These are phyloP conservation scores for Xylaria longipes DNA, from an alignment of 495 filamentous ascomycete genomes.

Conservation along the genomic window DNA sequence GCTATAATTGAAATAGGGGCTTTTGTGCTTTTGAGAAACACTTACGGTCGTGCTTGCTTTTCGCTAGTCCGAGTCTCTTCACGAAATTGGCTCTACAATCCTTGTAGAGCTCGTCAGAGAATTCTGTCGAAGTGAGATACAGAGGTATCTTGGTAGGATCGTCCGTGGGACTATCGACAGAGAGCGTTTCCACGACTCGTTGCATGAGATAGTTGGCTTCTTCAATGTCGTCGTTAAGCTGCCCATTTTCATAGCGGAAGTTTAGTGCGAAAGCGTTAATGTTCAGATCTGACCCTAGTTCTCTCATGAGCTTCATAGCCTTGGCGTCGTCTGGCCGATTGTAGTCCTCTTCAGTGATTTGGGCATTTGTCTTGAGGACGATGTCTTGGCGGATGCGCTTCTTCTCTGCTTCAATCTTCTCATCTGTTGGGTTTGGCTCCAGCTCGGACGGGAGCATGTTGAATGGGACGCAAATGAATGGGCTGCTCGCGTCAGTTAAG, in stretches of 20 bases:
- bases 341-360: slow-evolving; percentile 36
- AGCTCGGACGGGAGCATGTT: slow-evolving; percentile 50
- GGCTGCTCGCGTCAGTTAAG: slow-evolving; percentile 36
- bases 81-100: slow-evolving; percentile 46
- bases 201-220: slow-evolving; percentile 58
- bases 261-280: slow-evolving; percentile 58
- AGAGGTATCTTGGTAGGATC: slow-evolving; percentile 47
- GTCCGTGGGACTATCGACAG: slow-evolving; percentile 45
- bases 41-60: slow-evolving; percentile 33
- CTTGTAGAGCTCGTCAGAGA: slow-evolving; percentile 48
- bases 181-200: slow-evolving; percentile 49
- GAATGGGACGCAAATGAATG: slow-evolving; percentile 52
- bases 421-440: slow-evolving; percentile 30
- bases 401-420: slow-evolving; percentile 43
- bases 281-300: slow-evolving; percentile 53
- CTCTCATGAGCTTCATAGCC: slow-evolving; percentile 44
- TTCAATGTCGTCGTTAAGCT: slow-evolving; percentile 53
- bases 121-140: slow-evolving; percentile 53
- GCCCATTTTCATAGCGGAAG: slow-evolving; percentile 46
- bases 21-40: neutral
- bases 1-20: neutral
- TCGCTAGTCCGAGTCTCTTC: slow-evolving; percentile 43
- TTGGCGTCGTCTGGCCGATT: slow-evolving; percentile 30
- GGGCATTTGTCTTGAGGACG: slow-evolving; percentile 43
- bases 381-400: slow-evolving; percentile 49